Evolutionary conservation across 495 filamentous ascomycete species (phyloP), one percentile per base, ranked within the genome.

Genomic region (Chaetomium fimeti): DNA sequence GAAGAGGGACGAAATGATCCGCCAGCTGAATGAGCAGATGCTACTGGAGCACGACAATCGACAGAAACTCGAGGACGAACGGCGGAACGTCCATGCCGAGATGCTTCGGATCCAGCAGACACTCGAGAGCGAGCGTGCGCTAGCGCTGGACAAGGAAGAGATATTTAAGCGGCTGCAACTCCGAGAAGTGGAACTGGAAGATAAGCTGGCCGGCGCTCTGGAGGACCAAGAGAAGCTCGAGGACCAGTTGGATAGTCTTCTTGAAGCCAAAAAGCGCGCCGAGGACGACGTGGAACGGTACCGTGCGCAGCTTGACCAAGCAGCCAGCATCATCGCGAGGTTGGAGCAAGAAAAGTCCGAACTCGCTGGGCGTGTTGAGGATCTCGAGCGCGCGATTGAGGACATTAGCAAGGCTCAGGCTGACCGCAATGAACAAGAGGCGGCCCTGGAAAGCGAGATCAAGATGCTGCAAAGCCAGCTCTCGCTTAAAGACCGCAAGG

Each of bases 81-180:
- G 92, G 40, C 84, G 95, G 40, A 91, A 93, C 57, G 88, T 91
- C 8, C 89, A 97, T 62, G 80, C 87, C 24, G 94, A 98, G 71
- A 85, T 97, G 58, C 87, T 93, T 66, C 87, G 90, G 22, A 88
- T 97, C 38, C 92, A 96, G 69, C 89, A 97, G 64, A 95, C 89
- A 1, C 78, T 99, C 12, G 95, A 99, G 76, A 96, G 92, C 64
- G 95, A 99, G 76, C 87, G 95, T 60, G 90, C 93, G 24, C 79
- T 99, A 32, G 95, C 95, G 0, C 80, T 99, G 9, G 95, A 99
- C 74, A 99, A 98, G 72, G 95, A 99, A 67, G 94, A 98, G 66
- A 98, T 99, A 43, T 97, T 97, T 79, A 94, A 93, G 72, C 85
- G 95, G 20, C 81, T 97, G n/a, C 93, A 97, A 71, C 73, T 88